Evolutionary conservation across 2,329 filamentous ascomycete genomes (phyloP).

Genomic region (Westerdykella ornata): DNA sequence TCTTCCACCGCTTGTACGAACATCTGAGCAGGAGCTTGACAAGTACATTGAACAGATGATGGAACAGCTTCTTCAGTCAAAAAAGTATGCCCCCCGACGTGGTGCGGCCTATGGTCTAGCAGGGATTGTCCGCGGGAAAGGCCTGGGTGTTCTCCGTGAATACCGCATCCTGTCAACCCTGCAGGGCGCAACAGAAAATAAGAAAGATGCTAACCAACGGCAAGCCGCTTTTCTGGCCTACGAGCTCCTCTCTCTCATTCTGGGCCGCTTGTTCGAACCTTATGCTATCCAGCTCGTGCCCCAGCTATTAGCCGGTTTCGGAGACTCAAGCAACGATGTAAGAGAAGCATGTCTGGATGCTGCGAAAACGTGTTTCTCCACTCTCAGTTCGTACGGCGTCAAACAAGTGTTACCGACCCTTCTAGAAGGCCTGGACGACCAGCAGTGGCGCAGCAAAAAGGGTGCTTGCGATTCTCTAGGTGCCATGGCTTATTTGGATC

Average conservation of each 20-base stretch:
- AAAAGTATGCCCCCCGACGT: constrained; percentile 86
- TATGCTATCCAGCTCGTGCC: constrained; percentile 95
- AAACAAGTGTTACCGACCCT: constrained; percentile 90
- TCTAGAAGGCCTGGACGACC: constrained; percentile 84
- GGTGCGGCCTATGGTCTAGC: constrained; percentile 93
- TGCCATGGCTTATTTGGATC: constrained; percentile 97
- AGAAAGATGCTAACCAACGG: constrained; percentile 81
- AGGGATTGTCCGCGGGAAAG: constrained; percentile 81
- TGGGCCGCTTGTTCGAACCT: constrained; percentile 87
- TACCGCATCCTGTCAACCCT: constrained; percentile 79
- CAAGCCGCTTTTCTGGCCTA: constrained; percentile 86
- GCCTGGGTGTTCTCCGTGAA: constrained; percentile 73
- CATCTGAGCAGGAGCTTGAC: constrained; percentile 68
- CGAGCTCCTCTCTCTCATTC: constrained; percentile 78
- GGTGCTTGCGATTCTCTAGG: constrained; percentile 93
- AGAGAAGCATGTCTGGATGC: constrained; percentile 88
- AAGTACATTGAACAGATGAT: constrained; percentile 76
- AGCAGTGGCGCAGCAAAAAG: constrained; percentile 97
- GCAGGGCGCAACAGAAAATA: constrained; percentile 81
- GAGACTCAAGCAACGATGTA: constrained; percentile 80
- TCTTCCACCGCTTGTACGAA: constrained; percentile 79
- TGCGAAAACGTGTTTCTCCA: constrained; percentile 89
- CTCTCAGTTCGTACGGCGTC: constrained; percentile 89
- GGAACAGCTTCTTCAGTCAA: constrained; percentile 74
- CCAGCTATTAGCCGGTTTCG: constrained; percentile 80